These are phyloP conservation scores for Chlorella variabilis DNA, from an alignment of 163 green algal genomes.

Conservation along the genomic window DNA sequence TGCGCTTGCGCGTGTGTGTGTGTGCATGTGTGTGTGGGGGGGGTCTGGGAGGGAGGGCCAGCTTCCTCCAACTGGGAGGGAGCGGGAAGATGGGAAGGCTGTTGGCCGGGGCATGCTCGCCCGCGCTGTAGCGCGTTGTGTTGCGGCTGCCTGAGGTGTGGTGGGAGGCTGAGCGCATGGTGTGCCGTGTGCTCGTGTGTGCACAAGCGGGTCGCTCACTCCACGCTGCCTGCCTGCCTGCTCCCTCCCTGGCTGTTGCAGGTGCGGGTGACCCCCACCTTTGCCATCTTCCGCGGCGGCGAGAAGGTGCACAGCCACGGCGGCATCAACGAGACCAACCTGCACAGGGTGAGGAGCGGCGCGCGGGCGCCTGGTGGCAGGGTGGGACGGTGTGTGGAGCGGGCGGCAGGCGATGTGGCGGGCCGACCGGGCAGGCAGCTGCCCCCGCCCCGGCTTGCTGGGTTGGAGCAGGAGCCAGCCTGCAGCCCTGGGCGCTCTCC, in stretches of 20 bases:
- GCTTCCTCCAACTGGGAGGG: too few species aligned
- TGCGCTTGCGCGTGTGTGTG: too few species aligned
- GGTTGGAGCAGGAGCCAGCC: background rate
- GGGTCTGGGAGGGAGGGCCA: too few species aligned
- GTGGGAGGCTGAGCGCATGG: too few species aligned
- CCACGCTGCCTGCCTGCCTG: background rate
- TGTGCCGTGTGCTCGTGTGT: too few species aligned
- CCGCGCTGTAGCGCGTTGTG: conserved; percentile 33
- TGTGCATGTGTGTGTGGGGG: too few species aligned
- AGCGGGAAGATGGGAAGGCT: too few species aligned
- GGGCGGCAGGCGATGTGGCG: background rate
- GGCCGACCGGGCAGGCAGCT: too few species aligned
- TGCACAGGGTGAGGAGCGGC: conserved; percentile 36
- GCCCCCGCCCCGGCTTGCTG: background rate
- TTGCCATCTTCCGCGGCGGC: conserved; percentile 49
- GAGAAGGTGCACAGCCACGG: conserved; percentile 41
- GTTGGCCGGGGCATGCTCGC: too few species aligned
- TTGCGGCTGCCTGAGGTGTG: conserved; percentile 28
- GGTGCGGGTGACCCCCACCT: conserved; percentile 57
- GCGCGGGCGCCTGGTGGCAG: background rate
- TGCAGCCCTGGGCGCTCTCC: background rate
- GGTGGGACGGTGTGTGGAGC: too few species aligned
- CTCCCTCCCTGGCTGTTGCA: background rate
- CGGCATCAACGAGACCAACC: conserved; percentile 62
- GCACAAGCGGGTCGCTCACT: too few species aligned